A percentile compares a stretch with the other conserved stretches of the same genome.
Evolutionary conservation across 2,329 filamentous ascomycete genomes (phyloP).

Genomic region (Teratosphaeria pseudoeucalypti): DNA sequence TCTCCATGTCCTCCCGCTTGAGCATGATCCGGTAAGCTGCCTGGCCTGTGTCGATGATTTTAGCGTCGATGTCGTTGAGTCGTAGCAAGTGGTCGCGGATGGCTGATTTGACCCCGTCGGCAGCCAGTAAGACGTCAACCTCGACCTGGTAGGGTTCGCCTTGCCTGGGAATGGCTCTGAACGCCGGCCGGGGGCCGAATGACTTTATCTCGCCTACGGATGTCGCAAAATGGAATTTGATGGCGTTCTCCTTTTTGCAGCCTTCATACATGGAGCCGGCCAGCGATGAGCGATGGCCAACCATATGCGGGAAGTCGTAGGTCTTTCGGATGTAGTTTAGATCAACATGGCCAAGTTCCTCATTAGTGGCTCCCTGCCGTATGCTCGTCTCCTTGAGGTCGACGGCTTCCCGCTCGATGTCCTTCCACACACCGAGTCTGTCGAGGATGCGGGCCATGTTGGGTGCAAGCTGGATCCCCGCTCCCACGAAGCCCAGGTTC

Average conservation of each 20-base stretch:
- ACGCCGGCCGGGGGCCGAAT: slow-evolving; percentile 49
- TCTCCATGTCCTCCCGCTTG: slow-evolving; percentile 53
- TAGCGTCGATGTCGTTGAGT: slow-evolving; percentile 40
- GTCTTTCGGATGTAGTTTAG: slow-evolving; percentile 56
- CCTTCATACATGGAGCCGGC: slow-evolving; percentile 59
- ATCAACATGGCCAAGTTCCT: slow-evolving; percentile 60
- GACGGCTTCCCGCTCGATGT: slow-evolving; percentile 61
- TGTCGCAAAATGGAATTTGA: slow-evolving; percentile 60
- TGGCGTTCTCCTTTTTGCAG: slow-evolving; percentile 52
- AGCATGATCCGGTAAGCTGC: slow-evolving; percentile 74
- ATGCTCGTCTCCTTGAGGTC: slow-evolving; percentile 63
- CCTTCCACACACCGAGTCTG: slow-evolving; percentile 59
- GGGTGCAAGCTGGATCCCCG: slow-evolving; percentile 73
- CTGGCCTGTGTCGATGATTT: slow-evolving; percentile 60
- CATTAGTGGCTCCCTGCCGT: slow-evolving; percentile 57
- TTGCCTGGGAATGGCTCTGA: slow-evolving; percentile 50
- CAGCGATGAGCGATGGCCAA: slow-evolving; percentile 64
- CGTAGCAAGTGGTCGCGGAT: slow-evolving; percentile 44
- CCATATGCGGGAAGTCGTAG: slow-evolving; percentile 70
- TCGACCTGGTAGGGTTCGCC: slow-evolving; percentile 43
- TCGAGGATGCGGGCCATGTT: slow-evolving; percentile 73
- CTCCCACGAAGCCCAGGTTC: slow-evolving; percentile 69
- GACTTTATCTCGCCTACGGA: slow-evolving; percentile 46
- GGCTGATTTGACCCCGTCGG: slow-evolving; percentile 40
- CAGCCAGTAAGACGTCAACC: slow-evolving; percentile 34